Conservation (phyloP, 257 asterid genomes). For the Salvia hispanica region DNA sequence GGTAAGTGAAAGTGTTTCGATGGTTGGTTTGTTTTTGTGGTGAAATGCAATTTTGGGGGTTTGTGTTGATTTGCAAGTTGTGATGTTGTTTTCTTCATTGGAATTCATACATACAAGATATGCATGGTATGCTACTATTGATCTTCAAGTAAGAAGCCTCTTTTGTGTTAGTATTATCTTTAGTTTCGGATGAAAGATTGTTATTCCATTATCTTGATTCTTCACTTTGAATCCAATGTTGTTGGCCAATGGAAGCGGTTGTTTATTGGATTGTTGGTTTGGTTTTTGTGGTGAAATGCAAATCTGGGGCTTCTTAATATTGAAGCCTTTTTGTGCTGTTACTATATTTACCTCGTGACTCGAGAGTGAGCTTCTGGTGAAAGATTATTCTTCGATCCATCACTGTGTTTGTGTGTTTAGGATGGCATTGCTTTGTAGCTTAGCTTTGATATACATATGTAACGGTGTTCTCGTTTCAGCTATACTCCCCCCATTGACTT, state of each 20-base stretch:
- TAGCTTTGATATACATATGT: not conserved
- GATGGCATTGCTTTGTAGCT: constrained; percentile 11
- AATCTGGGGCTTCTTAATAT: too few species aligned
- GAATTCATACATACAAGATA: not conserved
- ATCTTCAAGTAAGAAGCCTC: constrained; percentile 7
- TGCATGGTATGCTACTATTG: not conserved
- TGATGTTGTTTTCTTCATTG: not conserved
- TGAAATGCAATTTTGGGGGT: too few species aligned
- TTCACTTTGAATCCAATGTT: too few species aligned
- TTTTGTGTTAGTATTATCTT: not conserved
- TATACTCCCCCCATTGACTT: constrained; percentile 52
- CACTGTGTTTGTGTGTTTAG: not conserved
- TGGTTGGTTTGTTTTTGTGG: too few species aligned
- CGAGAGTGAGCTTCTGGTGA: not conserved
- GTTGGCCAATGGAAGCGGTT: too few species aligned
- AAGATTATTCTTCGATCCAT: not conserved
- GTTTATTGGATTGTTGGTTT: too few species aligned
- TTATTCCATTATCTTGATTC: too few species aligned
- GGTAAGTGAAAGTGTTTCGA: too few species aligned
- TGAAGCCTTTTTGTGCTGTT: too few species aligned
- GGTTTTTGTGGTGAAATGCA: too few species aligned
- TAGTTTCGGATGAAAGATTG: too few species aligned
- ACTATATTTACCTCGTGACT: not conserved
- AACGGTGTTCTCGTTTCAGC: constrained; percentile 44
- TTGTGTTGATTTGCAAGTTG: too few species aligned